Evolutionary conservation across 108 stramenopile genomes (phyloP).

Genomic region (Cyclotella atomus): DNA sequence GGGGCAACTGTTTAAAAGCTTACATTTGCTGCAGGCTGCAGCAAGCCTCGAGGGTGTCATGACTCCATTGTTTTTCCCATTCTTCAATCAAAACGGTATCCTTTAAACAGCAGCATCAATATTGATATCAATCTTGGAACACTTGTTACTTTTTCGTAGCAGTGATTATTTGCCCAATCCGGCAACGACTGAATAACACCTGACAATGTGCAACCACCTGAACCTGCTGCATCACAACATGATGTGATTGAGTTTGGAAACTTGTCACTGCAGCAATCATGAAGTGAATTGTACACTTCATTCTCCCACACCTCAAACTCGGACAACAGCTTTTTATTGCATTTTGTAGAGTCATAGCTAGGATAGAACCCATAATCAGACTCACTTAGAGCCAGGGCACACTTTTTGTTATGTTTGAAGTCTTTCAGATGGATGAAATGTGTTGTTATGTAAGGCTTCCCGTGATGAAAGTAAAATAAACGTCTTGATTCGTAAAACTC

Average conservation of each 20-base stretch:
- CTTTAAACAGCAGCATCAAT: neutral
- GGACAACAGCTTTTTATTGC: neutral
- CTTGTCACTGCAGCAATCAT: neutral
- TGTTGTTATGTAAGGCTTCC: no score
- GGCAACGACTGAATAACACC: constrained; percentile 1
- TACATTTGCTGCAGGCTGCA: neutral
- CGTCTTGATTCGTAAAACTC: no score
- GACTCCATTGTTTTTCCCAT: neutral
- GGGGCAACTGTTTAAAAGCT: neutral
- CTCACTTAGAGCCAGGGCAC: neutral
- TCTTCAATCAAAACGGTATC: neutral
- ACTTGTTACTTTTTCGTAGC: neutral
- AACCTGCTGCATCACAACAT: constrained; percentile 6
- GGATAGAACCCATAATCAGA: constrained; percentile 1
- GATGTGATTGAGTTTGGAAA: neutral
- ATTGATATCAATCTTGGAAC: no score
- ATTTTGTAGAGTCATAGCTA: neutral
- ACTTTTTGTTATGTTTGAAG: neutral
- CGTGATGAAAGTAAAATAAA: no score
- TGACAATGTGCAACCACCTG: neutral
- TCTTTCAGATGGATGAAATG: no score
- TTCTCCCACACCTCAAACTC: constrained; percentile 2
- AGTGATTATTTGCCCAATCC: neutral
- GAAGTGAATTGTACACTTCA: neutral
- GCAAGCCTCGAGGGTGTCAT: neutral